A percentile compares a stretch with the other conserved stretches of the same genome.
Conservation (phyloP, 495 filamentous ascomycete genomes). For the Lophiotrema nucula region DNA sequence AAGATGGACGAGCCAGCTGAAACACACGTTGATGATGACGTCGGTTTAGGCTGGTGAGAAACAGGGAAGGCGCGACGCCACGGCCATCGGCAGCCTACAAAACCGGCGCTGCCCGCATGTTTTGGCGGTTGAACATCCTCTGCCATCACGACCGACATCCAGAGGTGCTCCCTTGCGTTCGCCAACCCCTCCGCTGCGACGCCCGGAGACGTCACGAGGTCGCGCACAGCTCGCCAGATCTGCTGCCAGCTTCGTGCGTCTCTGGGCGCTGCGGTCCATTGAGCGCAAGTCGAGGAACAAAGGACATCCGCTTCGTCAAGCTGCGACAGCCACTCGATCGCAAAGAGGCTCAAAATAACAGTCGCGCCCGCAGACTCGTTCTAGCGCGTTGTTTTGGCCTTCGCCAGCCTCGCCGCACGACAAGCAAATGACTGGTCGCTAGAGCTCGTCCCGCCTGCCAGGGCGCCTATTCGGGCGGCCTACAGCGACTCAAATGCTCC, state of each 20-base stretch:
- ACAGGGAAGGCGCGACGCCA: constrained; percentile 24
- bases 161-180: constrained; percentile 34
- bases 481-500: constrained; percentile 9
- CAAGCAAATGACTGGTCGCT: constrained; percentile 33
- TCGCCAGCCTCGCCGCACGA: constrained; percentile 21
- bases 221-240: constrained; percentile 2
- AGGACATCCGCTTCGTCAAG: constrained; percentile 15
- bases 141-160: constrained; percentile 15
- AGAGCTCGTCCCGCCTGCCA: constrained; percentile 8
- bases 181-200: constrained; percentile 17
- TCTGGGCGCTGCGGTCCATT: constrained; percentile 11
- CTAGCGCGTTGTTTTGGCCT: constrained; percentile 28
- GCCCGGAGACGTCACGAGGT: constrained; percentile 17
- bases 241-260: constrained; percentile 12
- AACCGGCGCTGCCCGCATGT: constrained; percentile 15
- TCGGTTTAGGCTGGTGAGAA: constrained; percentile 9
- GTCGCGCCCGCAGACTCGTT: not conserved
- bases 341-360: constrained; percentile 29
- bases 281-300: constrained; percentile 32
- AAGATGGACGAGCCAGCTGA: too few relatives aligned
- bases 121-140: constrained; percentile 28
- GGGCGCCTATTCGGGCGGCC: constrained; percentile 33
- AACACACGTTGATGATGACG: too few relatives aligned
- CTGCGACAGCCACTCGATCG: constrained; percentile 25
- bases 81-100: constrained; percentile 27